Base-by-base conservation (phyloP, 352 stramenopile genomes). In the Globisporangium nagaii region DNA sequence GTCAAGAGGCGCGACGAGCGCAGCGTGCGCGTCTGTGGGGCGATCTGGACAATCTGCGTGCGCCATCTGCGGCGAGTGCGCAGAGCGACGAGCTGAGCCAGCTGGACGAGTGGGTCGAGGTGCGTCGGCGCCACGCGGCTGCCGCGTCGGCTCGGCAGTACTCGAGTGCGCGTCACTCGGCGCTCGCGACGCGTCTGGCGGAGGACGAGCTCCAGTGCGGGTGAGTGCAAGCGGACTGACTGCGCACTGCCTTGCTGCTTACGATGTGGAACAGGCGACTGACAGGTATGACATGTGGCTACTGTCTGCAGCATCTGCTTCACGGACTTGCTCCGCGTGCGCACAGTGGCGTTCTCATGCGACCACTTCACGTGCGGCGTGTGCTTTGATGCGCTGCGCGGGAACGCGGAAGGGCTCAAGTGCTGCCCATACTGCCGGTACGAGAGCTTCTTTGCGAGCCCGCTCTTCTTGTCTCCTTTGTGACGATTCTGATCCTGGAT, bases 171-270 rank as follows among this genome's bases (percentile, higher is more conserved):
- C 73, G 73, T 15, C 75, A 88, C 43, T 57, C 73, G 12, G 68
- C 67, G 3, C 56, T 88, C 13, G 78, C 75, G 15, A 73, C 58
- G 20, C 62, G 78, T 31, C 53, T 88, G 20, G 69, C 72, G 2
- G 78, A 88, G 27, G 78, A 88, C 62, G 70, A 83, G 15, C 50
- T 88, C n/a, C 73, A 83, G 31, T 88, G 78, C 63, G 63, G 73
- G 73, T 84, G 50, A 36, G 63, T 37, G 19, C 13, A 13, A 13
- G 36, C 31, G 8, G 11, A n/a, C 22, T 4, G 17, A 10, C 20
- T 22, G 10, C 3, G 34, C 11, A 7, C 44, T 17, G 19, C 28
- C n/a, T 1, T 25, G 6, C 11, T 25, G 15, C 5, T 46, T 30
- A 1, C 43, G 22, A 25, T 39, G 7, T 57, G 15, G 4, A 10